Conservation (phyloP, 257 asterid species). For the Anisodus acutangulus region DNA sequence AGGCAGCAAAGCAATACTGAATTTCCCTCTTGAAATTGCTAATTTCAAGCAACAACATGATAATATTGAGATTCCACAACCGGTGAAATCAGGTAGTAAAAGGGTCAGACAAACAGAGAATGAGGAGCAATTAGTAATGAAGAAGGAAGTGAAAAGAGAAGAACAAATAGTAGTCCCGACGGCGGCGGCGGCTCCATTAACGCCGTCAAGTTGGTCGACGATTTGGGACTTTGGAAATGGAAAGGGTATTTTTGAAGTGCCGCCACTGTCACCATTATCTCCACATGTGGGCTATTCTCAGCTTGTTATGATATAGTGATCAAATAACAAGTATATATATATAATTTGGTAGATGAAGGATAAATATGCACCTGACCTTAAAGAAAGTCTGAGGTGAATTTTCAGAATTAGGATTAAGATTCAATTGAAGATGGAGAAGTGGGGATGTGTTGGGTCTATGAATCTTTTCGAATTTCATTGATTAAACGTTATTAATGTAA, state of each 20-base stretch:
- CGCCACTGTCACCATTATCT: conserved; percentile 70
- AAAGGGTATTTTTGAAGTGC: conserved; percentile 83
- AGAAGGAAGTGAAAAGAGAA: conserved; percentile 50
- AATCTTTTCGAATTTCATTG: background rate
- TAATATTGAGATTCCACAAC: conserved; percentile 11
- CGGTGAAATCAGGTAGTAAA: conserved; percentile 43
- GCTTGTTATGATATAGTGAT: conserved; percentile 42
- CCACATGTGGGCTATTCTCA: conserved; percentile 46
- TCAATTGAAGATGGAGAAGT: background rate
- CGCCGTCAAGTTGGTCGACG: conserved; percentile 87
- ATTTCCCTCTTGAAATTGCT: conserved; percentile 79
- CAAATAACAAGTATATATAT: background rate
- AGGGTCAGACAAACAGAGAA: conserved; percentile 48
- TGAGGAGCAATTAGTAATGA: conserved; percentile 35
- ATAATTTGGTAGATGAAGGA: background rate
- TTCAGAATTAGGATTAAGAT: background rate
- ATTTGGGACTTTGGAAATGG: conserved; percentile 79
- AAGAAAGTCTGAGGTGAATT: conserved; percentile 54
- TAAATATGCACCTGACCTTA: conserved; percentile 49
- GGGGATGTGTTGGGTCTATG: background rate
- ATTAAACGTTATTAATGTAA: conserved; percentile 31
- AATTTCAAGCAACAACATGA: conserved; percentile 33
- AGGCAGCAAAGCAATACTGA: conserved; percentile 68
- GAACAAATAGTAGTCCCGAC: conserved; percentile 30
- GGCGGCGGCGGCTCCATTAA: conserved; percentile 40